phyloP scores from a whole-genome alignment of 768 basidiomycete genomes.

The Auricularia cornea region DNA sequence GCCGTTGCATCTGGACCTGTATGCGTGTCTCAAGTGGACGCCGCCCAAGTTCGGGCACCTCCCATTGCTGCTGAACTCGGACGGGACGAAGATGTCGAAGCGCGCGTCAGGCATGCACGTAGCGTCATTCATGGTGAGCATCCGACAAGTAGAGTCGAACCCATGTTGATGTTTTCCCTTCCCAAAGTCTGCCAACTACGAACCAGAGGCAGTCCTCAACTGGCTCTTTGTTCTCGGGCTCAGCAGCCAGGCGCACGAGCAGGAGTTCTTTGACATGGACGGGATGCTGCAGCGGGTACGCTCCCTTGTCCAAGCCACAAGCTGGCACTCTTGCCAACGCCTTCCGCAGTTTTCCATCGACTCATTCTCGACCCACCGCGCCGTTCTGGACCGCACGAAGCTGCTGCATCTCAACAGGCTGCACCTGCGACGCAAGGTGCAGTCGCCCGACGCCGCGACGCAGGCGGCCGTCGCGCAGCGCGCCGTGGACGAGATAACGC shows the following conservation, averaged over 20 bases:
- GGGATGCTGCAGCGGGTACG: constrained; percentile 59
- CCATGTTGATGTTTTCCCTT: too few species aligned
- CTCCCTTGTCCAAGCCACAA: neutral
- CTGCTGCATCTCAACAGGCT: constrained; percentile 85
- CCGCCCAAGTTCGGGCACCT: constrained; percentile 86
- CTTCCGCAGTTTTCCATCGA: constrained; percentile 60
- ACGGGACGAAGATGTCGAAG: constrained; percentile 93
- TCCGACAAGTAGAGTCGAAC: too few species aligned
- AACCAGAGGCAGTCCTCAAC: constrained; percentile 80
- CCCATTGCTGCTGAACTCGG: constrained; percentile 80
- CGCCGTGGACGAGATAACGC: constrained; percentile 44
- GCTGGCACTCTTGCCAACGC: neutral
- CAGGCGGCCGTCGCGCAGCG: constrained; percentile 46
- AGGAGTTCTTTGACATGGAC: constrained; percentile 19
- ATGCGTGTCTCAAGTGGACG: constrained; percentile 60
- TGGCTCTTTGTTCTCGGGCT: constrained; percentile 95
- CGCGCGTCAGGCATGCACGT: constrained; percentile 85
- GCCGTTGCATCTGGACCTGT: constrained; percentile 84
- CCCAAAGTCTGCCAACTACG: too few species aligned
- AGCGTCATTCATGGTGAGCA: constrained; percentile 82
- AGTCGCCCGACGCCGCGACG: constrained; percentile 40
- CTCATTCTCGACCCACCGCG: constrained; percentile 71
- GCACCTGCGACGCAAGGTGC: constrained; percentile 55
- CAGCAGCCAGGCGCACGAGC: constrained; percentile 45
- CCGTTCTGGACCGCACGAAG: constrained; percentile 71